Base-by-base conservation (phyloP, 305 asterid species). In the Fraxinus albicans region DNA sequence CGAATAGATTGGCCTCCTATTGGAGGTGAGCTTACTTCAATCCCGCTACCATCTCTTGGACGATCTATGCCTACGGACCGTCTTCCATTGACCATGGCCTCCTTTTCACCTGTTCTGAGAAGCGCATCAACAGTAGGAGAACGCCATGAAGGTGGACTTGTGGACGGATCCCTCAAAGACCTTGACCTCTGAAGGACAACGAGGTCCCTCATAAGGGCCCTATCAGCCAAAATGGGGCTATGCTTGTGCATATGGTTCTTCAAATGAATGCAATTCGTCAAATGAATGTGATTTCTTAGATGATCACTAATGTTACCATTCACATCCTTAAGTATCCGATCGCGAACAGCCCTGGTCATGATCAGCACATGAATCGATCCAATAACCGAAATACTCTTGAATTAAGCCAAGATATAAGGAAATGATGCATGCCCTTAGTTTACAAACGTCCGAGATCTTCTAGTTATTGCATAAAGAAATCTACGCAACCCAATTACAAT, bases 231-330 rank as follows among this genome's bases (percentile, higher is more conserved):
- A 13, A 94, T 92, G 10, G 98, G 99, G 87, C 98, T 93, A 69
- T 94, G 94, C 90, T 94, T 97, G 83, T 93, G 99, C 94, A 96
- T 93, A 84, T 94, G 95, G 90, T 97, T 93, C 94, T 96, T 97
- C 88, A 95, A 88, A 88, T 97, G 99, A 90, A 97, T 97, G 91
- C 99, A 97, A 82, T 97, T 97, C 6, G 98, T 97, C 88, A 97
- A 87, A 90, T 97, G 99, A 82, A 95, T 91, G 90, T 97, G 99
- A 77, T 91, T 94, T 44, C 96, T 93, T 23, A 95, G 90, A 86
- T 97, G 99, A 83, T 93, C 99, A 78, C 91, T 89, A 80, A 93
- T 87, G 82, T 95, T 85, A 73, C 92, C 97, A 89, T 97, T 95
- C 86, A 93, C 98, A 88, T 97, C 99, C 89, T 93, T 92, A 44